Conservation (phyloP, 169 alveolate genomes). For the Perkinsus chesapeaki region DNA sequence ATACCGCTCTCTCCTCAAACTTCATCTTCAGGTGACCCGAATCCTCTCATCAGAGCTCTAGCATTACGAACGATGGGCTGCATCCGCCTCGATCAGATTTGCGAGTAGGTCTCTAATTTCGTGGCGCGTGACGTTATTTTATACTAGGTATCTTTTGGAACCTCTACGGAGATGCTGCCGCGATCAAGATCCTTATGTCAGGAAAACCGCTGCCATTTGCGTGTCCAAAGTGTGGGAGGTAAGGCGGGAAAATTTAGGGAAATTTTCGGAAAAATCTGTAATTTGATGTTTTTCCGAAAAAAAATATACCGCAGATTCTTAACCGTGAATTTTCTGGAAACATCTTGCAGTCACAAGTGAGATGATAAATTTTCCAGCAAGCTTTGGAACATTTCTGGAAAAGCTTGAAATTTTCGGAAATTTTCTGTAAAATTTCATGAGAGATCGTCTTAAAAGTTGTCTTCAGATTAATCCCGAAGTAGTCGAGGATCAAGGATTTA, state of each 20-base stretch:
- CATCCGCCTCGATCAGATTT: slow-evolving; percentile 86
- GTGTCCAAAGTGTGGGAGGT: slow-evolving; percentile 72
- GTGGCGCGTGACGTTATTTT: neutral
- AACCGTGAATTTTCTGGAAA: no score
- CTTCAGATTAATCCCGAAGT: slow-evolving; percentile 72
- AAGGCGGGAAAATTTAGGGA: no score
- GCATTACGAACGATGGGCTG: slow-evolving; percentile 99
- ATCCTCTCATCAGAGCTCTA: slow-evolving; percentile 87
- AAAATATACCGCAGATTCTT: no score
- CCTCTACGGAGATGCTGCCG: slow-evolving; percentile 86
- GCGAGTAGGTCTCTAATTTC: slow-evolving; percentile 36
- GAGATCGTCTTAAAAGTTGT: no score
- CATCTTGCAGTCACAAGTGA: no score
- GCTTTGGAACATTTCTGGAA: no score
- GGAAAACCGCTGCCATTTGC: slow-evolving; percentile 97
- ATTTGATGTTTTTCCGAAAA: no score
- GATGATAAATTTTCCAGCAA: no score
- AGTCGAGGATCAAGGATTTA: slow-evolving; percentile 86
- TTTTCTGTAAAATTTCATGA: no score
- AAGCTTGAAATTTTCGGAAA: no score
- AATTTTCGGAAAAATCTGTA: no score
- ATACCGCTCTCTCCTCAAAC: neutral
- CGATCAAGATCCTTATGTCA: slow-evolving; percentile 95
- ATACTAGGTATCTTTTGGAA: slow-evolving; percentile 77
- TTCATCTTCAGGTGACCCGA: slow-evolving; percentile 69